Evolutionary conservation across 2,329 filamentous ascomycete genomes (phyloP), one percentile per base, ranked within the genome.

Genomic region (Monosporascus sp.): DNA sequence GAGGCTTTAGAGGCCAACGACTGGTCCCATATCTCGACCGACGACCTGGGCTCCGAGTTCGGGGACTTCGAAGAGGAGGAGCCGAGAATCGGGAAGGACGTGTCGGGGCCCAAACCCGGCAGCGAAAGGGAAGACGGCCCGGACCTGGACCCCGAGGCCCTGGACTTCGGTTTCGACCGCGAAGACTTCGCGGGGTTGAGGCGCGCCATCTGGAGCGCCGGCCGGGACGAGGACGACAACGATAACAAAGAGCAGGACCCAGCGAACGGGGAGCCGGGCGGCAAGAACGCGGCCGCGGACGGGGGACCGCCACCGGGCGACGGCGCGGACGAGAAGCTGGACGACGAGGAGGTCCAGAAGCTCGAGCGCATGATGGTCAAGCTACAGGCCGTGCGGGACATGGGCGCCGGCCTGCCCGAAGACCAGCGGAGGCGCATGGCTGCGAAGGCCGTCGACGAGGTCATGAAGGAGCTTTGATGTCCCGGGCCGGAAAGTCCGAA

Each of bases 1-100:
- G 84, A 88, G 63, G 85, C 84, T 0, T 68, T 88, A 16, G 78
- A 87, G 62, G 74, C 83, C 17, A 88, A 87, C 63, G 84, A 87
- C 66, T 88, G 85, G 85, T 75, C 73, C 2, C 68, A 71, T 50
- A 58, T 50, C 7, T 56, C 56, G n/a, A 50, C 59, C 8, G 68
- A 67, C 2, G 68, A 71, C 40, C 61, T 70, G 1, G 63, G 57
- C 1, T 65, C 70, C 1, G 68, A 71, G 22, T 67, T 71, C 34
- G 69, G 64, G 2, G 67, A 71, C 17, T 59, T 73, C 45, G 69
- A 73, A 20, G 61, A 61, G 14, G 62, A 56, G 17, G 64, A 64
- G 11, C 61, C 58, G 8, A 59, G 64, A 60, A 24, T 62, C 59
- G 49, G 34, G 0, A 52, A 59, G 24, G 58, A 59, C 14, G 56